Evolutionary conservation across 1,284 basidiomycete genomes (phyloP), one percentile per base, ranked within the genome.

Genomic region (Trichosporon inkin): DNA sequence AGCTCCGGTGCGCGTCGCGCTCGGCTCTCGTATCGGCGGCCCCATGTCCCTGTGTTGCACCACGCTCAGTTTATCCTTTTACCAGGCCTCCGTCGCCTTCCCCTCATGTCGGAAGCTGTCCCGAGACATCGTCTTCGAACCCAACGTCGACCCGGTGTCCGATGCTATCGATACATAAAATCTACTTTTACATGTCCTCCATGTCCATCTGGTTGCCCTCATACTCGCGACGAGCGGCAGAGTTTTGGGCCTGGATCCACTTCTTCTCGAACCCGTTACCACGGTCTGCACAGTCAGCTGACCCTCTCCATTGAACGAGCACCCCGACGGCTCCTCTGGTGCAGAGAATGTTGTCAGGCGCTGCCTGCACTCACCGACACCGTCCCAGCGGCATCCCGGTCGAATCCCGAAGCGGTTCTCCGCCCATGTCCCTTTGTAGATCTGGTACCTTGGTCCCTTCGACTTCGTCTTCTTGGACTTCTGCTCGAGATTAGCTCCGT

Each of bases 371-470:
- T 73, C 69, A 92, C 91, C 90, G 59, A 94, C 92, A 49, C 92
- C 92, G 74, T 98, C 95, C 95, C 94, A 99, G 68, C 95, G 83
- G 74, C 94, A 94, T 0, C 95, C 95, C 11, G 95, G 96, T 58
- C 85, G 86, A 66, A 99, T 97, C 22, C 88, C 88, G 76, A 95
- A 99, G 10, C 95, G 86, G 80, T 99, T 99, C 8, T 94, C 92
- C 16, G 92, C 88, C 1, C 90, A 92, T 0, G 92, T 89, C 8
- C 93, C 93, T 24, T 81, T 83, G 76, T 98, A 99, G 71, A 88
- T 86, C 1, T 94, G 94, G 78, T 83, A 85, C 60, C 84, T 83
- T 2, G 89, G 87, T 0, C 87, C 89, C 71, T 89, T 90, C 71
- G 88, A 87, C 82, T 89, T 89, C 0, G 87, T 89, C 71, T 89